Evolutionary conservation across 2,329 filamentous ascomycete genomes (phyloP), one percentile per base, ranked within the genome.

Genomic region (Fusarium lateritium): DNA sequence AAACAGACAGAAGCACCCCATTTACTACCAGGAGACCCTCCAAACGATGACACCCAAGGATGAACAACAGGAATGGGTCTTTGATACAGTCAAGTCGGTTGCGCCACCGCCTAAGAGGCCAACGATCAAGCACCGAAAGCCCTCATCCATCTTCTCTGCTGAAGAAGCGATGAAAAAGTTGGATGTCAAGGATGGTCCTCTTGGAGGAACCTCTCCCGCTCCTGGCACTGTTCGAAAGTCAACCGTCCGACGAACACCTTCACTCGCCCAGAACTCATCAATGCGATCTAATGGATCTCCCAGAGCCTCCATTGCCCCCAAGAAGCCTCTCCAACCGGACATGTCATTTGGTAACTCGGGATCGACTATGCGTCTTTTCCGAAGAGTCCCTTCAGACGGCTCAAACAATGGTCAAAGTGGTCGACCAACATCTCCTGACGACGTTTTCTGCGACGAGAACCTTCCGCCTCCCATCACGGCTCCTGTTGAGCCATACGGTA

Each of bases 11-110:
- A 88, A 86, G 58, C 91, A 93, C 74, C 87, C 91, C 2, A 92
- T 92, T 73, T 97, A 95, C 80, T 98, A 98, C 79, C 94, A 97
- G 74, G 95, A 98, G 81, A 97, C 95, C 5, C 84, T 98, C 49
- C 88, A 91, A 72, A 90, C 88, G 10, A 87, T 97, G 55, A 85
- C 87, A 4, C 85, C 88, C 3, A 89, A 84, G 70, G 84, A 88
- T 38, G 91, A 94, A 7, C 85, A 92, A 17, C 94, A 97, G 68
- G 94, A 93, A 69, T 98, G 95, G 95, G 91, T 97, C 3, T 98
- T 98, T 77, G 95, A 98, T 76, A 98, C 95, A 0, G 90, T 98
- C 76, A 96, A 93, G 79, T 93, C 92, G 0, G 83, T 91, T 33
- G 85, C 73, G 2, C 78, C 77, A 5, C 78, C 77, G 5, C 84